Evolutionary conservation across 805 yeast species (phyloP), one percentile per base, ranked within the genome.

Genomic region (Myxozyma udenii): DNA sequence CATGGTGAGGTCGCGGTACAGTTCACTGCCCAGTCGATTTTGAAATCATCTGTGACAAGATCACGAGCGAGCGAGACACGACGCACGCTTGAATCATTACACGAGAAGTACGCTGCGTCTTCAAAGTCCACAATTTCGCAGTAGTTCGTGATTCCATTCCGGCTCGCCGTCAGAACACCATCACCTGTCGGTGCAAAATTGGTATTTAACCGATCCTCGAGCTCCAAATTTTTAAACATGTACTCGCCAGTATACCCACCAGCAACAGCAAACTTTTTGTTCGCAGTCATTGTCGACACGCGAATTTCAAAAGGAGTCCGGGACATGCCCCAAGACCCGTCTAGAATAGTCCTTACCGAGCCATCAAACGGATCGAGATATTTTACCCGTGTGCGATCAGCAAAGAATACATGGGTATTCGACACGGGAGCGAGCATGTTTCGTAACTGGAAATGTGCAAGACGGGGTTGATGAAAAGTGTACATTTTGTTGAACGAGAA

Each of bases 391-490:
- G 61, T 59, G 21, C 45, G 63, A 41, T 65, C 64, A 28, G 63
- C 62, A 65, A 62, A 46, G 61, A 50, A 64, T 1, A 64, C 47
- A 35, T 53, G 56, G 39, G 61, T 41, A 63, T 66, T 11, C 65
- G 65, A 28, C 68, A 69, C 57, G 68, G 75, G 49, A 72, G 71
- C 42, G 6, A 81, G 73, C 44, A 79, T 65, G 50, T 78, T 75
- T 14, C 85, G 66, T 30, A 81, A 68, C 65, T 80, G 85, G 63
- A 80, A 79, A 67, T 81, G 85, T 18, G 76, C 73, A 11, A 79
- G 67, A 55, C 72, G 74, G 4, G 81, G 78, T 46, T 72, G 74
- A 6, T 81, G 71, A 4, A 14, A 19, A 7, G 60, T 54, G 35
- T 39, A 42, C 41, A 46, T 47, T 9, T 52, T 23, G 16, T 37